phyloP scores from a whole-genome alignment of 2,329 filamentous ascomycete species.

The Alternaria viburni region DNA sequence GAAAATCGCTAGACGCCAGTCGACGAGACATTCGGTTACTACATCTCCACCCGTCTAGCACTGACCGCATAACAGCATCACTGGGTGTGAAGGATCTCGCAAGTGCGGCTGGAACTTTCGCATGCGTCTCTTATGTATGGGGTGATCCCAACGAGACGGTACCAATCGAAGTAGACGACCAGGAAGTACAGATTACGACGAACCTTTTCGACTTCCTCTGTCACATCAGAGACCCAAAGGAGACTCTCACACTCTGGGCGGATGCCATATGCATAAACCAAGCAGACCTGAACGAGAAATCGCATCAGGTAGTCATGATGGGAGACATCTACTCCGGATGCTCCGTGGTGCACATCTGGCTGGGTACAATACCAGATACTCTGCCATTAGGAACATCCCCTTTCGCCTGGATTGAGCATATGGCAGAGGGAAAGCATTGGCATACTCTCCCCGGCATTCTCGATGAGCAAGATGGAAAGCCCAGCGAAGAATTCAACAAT shows the following conservation, averaged over 20 bases:
- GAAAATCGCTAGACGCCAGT: neutral
- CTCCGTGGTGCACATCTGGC: neutral
- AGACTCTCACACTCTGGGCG: neutral
- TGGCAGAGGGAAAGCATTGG: neutral
- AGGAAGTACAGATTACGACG: neutral
- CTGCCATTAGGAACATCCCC: neutral
- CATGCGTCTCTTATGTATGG: conserved; percentile 6
- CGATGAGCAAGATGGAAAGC: neutral
- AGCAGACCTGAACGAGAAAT: neutral
- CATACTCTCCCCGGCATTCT: neutral
- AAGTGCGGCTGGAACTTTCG: neutral
- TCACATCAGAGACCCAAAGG: neutral
- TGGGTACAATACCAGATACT: neutral
- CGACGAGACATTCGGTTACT: neutral
- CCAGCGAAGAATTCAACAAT: neutral
- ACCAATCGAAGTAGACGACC: neutral
- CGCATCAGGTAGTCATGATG: conserved; percentile 1
- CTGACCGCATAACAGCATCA: neutral
- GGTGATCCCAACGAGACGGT: neutral
- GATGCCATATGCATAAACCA: neutral
- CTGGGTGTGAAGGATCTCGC: neutral
- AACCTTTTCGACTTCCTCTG: neutral
- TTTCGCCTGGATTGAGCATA: neutral
- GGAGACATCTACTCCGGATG: neutral
- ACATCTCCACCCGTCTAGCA: neutral